These are phyloP conservation scores for Arthrobotrys pseudoclavata DNA, from an alignment of 2,329 filamentous ascomycete species.

Conservation along the genomic window DNA sequence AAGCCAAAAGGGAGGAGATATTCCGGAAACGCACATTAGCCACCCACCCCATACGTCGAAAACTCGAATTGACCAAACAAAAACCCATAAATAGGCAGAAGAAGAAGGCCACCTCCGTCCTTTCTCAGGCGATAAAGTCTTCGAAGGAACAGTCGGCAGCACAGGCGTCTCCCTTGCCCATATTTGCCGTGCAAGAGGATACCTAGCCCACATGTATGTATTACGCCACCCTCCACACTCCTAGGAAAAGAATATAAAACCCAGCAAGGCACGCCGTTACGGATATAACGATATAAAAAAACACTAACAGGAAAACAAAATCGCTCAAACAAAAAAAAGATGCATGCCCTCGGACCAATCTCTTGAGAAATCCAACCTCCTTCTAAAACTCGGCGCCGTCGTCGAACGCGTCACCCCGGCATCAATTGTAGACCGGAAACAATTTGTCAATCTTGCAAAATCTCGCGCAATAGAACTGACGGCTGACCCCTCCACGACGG, in stretches of 20 bases:
- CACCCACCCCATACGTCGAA: constrained; percentile 1
- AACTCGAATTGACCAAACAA: constrained; percentile 13
- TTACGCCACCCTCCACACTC: constrained; percentile 2
- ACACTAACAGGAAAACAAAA: constrained; percentile 28
- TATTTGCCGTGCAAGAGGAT: constrained; percentile 87
- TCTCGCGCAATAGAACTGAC: constrained; percentile 82
- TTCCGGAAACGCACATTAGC: constrained; percentile 1
- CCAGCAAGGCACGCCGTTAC: neutral
- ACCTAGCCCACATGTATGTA: constrained; percentile 85
- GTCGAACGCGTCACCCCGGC: constrained; percentile 92
- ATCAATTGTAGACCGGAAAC: constrained; percentile 90
- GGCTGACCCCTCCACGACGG: constrained; percentile 71
- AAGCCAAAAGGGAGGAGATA: neutral
- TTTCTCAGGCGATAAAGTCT: constrained; percentile 89
- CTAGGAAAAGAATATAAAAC: constrained; percentile 22
- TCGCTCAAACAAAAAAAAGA: constrained; percentile 65
- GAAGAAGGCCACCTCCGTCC: constrained; percentile 80
- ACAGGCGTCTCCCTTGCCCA: constrained; percentile 95
- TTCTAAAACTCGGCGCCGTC: constrained; percentile 89
- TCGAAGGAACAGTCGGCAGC: constrained; percentile 96
- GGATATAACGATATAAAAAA: neutral
- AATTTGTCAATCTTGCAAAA: constrained; percentile 94
- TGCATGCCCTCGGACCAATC: constrained; percentile 97
- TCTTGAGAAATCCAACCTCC: constrained; percentile 87
- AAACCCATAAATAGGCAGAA: constrained; percentile 75